These are phyloP conservation scores for Rhinocladiella mackenziei DNA, from an alignment of 2,329 filamentous ascomycete genomes.

Conservation along the genomic window DNA sequence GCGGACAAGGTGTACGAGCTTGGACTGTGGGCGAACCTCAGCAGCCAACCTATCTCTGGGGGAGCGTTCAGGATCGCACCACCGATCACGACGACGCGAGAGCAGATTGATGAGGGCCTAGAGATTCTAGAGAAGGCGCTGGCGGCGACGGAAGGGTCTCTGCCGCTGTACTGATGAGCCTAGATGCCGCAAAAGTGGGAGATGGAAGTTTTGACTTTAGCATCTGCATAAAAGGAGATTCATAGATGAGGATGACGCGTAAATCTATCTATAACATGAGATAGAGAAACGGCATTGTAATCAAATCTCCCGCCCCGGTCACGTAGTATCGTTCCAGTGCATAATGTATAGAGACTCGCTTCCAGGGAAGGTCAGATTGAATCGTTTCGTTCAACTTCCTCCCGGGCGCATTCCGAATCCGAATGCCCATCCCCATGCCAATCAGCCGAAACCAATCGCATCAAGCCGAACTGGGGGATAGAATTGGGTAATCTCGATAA, in stretches of 20 bases:
- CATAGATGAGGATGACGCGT: neutral
- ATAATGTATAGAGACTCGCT: neutral
- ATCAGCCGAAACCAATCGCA: neutral
- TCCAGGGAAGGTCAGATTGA: neutral
- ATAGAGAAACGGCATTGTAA: conserved; percentile 1
- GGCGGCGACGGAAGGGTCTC: conserved; percentile 19
- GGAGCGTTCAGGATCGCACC: conserved; percentile 59
- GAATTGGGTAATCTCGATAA: neutral
- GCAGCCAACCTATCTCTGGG: conserved; percentile 52
- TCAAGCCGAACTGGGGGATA: neutral
- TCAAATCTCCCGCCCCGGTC: neutral
- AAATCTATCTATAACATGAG: conserved; percentile 3
- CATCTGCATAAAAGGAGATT: neutral
- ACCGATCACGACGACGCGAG: conserved; percentile 54
- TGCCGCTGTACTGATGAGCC: conserved; percentile 21
- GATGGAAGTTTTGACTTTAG: neutral
- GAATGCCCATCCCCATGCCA: neutral
- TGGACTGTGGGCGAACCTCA: conserved; percentile 57
- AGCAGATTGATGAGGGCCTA: conserved; percentile 51
- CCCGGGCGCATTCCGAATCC: neutral
- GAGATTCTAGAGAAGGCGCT: conserved; percentile 57
- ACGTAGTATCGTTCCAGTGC: neutral
- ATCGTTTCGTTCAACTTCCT: neutral
- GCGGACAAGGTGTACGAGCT: conserved; percentile 48
- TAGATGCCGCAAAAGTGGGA: neutral